Percentiles rank a stretch among this genome's conserved stretches.
Evolutionary conservation across 495 filamentous ascomycete species (phyloP).

Genomic region (Achaetomiella virescens): DNA sequence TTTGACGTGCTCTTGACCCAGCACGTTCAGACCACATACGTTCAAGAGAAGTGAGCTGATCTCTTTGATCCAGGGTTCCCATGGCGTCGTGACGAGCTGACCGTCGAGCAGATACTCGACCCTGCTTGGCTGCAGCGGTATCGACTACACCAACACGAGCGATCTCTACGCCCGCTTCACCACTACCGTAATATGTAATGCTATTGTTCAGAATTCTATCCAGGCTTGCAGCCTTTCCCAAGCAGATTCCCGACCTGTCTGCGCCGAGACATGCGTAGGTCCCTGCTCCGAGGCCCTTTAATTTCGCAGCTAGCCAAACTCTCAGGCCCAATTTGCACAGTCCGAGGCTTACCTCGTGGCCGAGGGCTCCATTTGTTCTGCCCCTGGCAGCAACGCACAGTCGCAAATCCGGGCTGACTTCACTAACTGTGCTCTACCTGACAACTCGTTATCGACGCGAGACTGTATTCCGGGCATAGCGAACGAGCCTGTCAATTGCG

Average conservation of each 20-base stretch:
- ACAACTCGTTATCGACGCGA: conserved; percentile 61
- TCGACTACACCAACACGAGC: conserved; percentile 75
- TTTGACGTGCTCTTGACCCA: conserved; percentile 72
- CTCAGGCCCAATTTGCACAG: conserved; percentile 70
- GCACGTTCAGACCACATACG: conserved; percentile 70
- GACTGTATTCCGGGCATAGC: conserved; percentile 66
- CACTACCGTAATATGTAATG: conserved; percentile 87
- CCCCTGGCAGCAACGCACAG: conserved; percentile 55
- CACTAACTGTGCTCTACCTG: conserved; percentile 77
- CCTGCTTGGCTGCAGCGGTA: conserved; percentile 71
- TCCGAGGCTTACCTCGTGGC: conserved; percentile 79
- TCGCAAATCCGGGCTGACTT: conserved; percentile 87
- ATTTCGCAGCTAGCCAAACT: conserved; percentile 22
- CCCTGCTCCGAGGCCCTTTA: neutral
- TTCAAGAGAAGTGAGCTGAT: conserved; percentile 62
- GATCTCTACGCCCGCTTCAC: conserved; percentile 91
- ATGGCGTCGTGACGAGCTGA: neutral
- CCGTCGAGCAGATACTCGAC: conserved; percentile 55
- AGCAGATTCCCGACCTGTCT: conserved; percentile 65
- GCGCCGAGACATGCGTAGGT: conserved; percentile 80
- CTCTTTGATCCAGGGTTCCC: too few species aligned
- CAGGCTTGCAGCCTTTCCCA: conserved; percentile 58
- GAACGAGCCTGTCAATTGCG: conserved; percentile 87
- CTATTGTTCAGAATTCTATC: conserved; percentile 88
- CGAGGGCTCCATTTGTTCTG: conserved; percentile 67